Base-by-base conservation (phyloP, 2,329 filamentous ascomycete species). In the Cladosporium sp. region DNA sequence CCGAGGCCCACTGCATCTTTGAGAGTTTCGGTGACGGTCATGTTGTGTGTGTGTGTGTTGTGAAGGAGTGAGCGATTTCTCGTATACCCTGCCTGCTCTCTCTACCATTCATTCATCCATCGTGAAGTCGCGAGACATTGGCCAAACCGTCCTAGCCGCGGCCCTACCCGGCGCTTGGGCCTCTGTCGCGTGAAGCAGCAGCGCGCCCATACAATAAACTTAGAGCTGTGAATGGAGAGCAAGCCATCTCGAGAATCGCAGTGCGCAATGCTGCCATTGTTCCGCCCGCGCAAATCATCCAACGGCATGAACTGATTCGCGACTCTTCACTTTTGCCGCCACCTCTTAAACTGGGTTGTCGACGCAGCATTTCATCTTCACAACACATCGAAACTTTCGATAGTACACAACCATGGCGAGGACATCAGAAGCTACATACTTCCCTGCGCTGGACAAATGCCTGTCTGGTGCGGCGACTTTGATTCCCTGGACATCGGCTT, bases 361-460 rank as follows among this genome's bases (percentile, higher is more conserved):
- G 47, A 62, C 59, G 11, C 28, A 11, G n/a, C 32, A 18, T 21
- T 28, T 10, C 32, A 38, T 62, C 59, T 49, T 51, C 30, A 38
- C 32, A 30, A 61, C 41, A 36, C 11, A 30, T 14, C 59, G 44
- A 62, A 62, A 62, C 59, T 62, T 62, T 57, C 41, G 8, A 21
- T 12, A 55, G 38, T 36, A 14, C 26, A 59, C 28, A 12, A 51
- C 21, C 21, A 61, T 61, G 49, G 49, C 57, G 21, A 32, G 8
- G 18, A 64, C 34, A 15, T 24, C 36, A 10, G 61, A 57, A n/a
- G 55, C 64, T 24, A 84, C 86, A 78, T 95, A 93, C 81, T 91
- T 96, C 75, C 92, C 93, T 76, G 88, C 92, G 76, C 85, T 97
- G 79, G 90, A 92, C 80, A 88, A 91, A 77, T 96, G 92, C 81